A percentile compares a stretch with the other conserved stretches of the same genome.
Evolutionary conservation across 495 filamentous ascomycete species (phyloP).

Genomic region (Pseudoneurospora amorphoporcata): DNA sequence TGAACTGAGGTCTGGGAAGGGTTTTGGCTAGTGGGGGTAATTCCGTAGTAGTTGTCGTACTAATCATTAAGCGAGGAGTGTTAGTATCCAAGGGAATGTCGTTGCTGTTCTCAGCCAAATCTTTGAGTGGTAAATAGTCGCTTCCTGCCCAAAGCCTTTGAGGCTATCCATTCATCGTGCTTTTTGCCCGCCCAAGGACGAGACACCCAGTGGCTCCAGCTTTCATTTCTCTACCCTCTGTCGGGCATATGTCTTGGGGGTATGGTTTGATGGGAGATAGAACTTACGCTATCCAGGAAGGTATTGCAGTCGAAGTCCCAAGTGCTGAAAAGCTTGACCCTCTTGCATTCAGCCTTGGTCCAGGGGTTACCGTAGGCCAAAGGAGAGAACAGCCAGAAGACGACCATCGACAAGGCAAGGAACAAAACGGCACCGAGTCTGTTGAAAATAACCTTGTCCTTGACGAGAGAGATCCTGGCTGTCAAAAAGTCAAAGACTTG

Average conservation of each 20-base stretch:
- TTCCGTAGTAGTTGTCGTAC: slow-evolving; percentile 33
- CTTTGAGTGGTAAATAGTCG: not conserved
- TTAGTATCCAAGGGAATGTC: slow-evolving; percentile 9
- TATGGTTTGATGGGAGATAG: slow-evolving; percentile 19
- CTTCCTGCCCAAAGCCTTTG: not conserved
- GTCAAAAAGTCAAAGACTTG: slow-evolving; percentile 81
- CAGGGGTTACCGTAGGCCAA: slow-evolving; percentile 88
- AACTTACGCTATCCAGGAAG: slow-evolving; percentile 79
- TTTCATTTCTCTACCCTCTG: slow-evolving; percentile 10
- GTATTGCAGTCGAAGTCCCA: slow-evolving; percentile 98
- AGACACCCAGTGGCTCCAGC: not conserved
- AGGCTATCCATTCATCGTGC: not conserved
- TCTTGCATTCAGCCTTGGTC: slow-evolving; percentile 77
- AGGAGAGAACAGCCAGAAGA: slow-evolving; percentile 78
- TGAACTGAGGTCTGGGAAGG: slow-evolving; percentile 21
- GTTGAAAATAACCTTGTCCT: slow-evolving; percentile 62
- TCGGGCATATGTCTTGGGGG: slow-evolving; percentile 22
- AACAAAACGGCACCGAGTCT: slow-evolving; percentile 58
- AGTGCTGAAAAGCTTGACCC: slow-evolving; percentile 72
- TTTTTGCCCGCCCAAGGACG: not conserved
- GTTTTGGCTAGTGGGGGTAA: slow-evolving; percentile 20
- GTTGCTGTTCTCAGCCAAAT: not conserved
- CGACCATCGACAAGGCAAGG: slow-evolving; percentile 57
- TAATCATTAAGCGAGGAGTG: slow-evolving; percentile 7
- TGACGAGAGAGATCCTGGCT: slow-evolving; percentile 53